Evolutionary conservation across 306 rosid genomes (phyloP), one percentile per base, ranked within the genome.

Genomic region (Dryas drummondii): DNA sequence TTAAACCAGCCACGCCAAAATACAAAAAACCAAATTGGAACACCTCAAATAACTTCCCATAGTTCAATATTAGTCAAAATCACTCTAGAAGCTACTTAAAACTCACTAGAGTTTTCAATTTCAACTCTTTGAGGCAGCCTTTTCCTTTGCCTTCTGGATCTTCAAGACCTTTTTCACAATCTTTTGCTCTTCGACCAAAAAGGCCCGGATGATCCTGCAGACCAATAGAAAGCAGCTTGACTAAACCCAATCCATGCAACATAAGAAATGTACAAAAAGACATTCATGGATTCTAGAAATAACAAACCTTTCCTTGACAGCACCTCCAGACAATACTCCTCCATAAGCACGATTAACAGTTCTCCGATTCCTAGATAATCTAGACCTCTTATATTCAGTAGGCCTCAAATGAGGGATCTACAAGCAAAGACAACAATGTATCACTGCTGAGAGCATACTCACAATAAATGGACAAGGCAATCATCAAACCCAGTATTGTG

Each of bases 391-490:
- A 82, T 92, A 92, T 77, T 92, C 91, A 53, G 96, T 71, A 73
- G 97, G 96, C 82, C 97, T 90, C 86, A 92, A 83, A 62, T 92
- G 96, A 37, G 97, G 97, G 75, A 90, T 92, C 97, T 92, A 85
- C 66, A 80, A 22, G 62, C 14, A 56, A 57, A 57, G 32, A 9
- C 32, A 72, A 5, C 58, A 47, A 59, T 47, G 68, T 4, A 14
- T 1, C 7, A 8, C 13, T 2, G 7, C 9, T 56, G 26, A 42
- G 64, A 22, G 0, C 2, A 13, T 10, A 12, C 4, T 41, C 56
- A 5, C 2, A 49, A 1, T 17, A 51, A n/a, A 46, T 9, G 69
- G 51, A 44, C 16, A 0, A 19, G 2, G 2, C 55, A 71, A 22
- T 6, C 51, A 6, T 42, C 26, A 6, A 7, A 8, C 26, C 4